phyloP scores from a whole-genome alignment of 2,329 filamentous ascomycete genomes.

The Lizonia empirigonia region DNA sequence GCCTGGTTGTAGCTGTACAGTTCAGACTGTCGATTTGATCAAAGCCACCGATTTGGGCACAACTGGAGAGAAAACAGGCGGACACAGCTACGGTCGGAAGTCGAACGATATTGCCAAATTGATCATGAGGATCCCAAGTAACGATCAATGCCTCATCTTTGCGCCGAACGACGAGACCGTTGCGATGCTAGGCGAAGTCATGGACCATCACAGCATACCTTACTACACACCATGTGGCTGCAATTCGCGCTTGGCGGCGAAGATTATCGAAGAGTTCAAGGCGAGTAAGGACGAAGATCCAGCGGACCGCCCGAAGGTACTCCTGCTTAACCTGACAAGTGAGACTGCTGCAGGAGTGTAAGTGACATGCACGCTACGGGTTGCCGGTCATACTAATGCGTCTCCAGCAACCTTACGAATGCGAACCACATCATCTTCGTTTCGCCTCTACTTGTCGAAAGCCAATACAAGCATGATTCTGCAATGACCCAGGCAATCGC shows the following conservation, averaged over 20 bases:
- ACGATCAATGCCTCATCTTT: conserved; percentile 40
- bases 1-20: conserved; percentile 24
- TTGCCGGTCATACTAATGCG: background rate
- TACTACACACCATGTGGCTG: conserved; percentile 23
- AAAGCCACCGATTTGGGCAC: conserved; percentile 27
- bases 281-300: conserved; percentile 18
- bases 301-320: conserved; percentile 51
- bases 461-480: conserved; percentile 61
- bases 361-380: conserved; percentile 36
- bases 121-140: conserved; percentile 50
- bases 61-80: conserved; percentile 21
- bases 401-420: conserved; percentile 62
- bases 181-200: conserved; percentile 21
- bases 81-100: conserved; percentile 39
- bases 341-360: conserved; percentile 66
- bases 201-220: conserved; percentile 24
- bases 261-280: conserved; percentile 40
- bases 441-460: conserved; percentile 58
- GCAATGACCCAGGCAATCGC: conserved; percentile 69
- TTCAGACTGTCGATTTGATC: conserved; percentile 28
- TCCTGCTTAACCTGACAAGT: conserved; percentile 63
- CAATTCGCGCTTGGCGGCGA: conserved; percentile 15
- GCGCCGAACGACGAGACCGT: conserved; percentile 30
- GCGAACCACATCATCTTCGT: conserved; percentile 71
- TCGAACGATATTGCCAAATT: conserved; percentile 29